phyloP scores from a whole-genome alignment of 768 basidiomycete genomes.

The Rhodotorula kratochvilovae region DNA sequence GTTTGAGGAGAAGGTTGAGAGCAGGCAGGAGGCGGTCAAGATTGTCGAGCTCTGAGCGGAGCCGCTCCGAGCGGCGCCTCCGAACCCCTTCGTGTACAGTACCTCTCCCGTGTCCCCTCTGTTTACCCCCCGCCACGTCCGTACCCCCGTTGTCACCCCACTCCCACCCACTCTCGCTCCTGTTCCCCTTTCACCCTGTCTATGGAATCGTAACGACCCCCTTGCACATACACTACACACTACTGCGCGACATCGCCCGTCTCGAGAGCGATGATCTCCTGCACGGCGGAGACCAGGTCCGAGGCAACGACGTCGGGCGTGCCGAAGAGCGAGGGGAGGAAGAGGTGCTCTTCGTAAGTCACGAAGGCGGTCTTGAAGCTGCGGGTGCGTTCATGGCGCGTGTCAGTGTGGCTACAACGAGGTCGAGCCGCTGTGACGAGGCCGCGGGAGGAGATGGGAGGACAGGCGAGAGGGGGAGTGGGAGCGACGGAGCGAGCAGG shows the following conservation, averaged over 20 bases:
- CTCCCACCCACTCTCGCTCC: too few species aligned
- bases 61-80: background rate
- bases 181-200: background rate
- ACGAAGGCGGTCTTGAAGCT: slow-evolving; percentile 35
- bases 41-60: background rate
- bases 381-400: background rate
- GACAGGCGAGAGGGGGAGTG: background rate
- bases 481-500: background rate
- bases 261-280: slow-evolving; percentile 17
- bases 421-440: too few species aligned
- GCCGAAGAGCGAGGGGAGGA: slow-evolving; percentile 5
- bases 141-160: background rate
- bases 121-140: background rate
- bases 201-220: background rate
- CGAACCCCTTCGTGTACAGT: background rate
- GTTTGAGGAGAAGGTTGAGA: slow-evolving; percentile 30
- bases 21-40: background rate
- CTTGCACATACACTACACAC: background rate
- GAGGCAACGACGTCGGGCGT: slow-evolving; percentile 27
- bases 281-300: slow-evolving; percentile 21
- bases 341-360: slow-evolving; percentile 27
- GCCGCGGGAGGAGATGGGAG: background rate
- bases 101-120: background rate
- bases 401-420: too few species aligned
- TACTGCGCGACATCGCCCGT: too few species aligned